A percentile compares a stretch with the other conserved stretches of the same genome.
These are phyloP conservation scores for Cercophora newfieldiana DNA, from an alignment of 495 filamentous ascomycete species.

Conservation along the genomic window DNA sequence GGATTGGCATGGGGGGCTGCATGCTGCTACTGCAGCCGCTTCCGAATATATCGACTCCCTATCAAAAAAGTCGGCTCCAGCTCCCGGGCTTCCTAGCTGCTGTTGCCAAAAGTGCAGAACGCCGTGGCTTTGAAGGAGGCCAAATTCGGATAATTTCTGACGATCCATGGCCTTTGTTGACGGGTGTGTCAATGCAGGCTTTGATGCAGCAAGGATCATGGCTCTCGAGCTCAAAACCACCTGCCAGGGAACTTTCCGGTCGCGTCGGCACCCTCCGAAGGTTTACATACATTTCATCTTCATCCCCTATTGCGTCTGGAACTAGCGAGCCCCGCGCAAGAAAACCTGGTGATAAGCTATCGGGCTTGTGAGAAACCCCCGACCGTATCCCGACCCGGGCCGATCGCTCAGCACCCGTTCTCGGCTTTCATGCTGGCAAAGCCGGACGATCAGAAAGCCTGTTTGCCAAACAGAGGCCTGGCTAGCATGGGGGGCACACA, in stretches of 20 bases:
- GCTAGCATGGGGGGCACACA: neutral
- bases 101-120: neutral
- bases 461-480: neutral
- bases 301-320: neutral
- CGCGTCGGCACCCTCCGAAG: neutral
- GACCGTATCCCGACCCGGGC: neutral
- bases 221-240: neutral
- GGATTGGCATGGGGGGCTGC: conserved; percentile 10
- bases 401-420: neutral
- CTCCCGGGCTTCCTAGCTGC: conserved; percentile 2
- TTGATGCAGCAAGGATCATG: conserved; percentile 17
- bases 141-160: neutral
- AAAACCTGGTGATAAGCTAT: neutral
- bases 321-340: neutral
- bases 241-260: neutral
- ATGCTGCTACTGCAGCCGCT: conserved; percentile 33
- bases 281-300: neutral
- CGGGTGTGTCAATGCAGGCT: conserved; percentile 27
- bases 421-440: neutral
- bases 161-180: neutral
- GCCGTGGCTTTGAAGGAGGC: neutral
- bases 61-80: neutral
- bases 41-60: conserved; percentile 4
- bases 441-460: neutral
- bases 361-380: neutral